These are phyloP conservation scores for Trametopsis cervina DNA, from an alignment of 768 basidiomycete genomes.

Conservation along the genomic window DNA sequence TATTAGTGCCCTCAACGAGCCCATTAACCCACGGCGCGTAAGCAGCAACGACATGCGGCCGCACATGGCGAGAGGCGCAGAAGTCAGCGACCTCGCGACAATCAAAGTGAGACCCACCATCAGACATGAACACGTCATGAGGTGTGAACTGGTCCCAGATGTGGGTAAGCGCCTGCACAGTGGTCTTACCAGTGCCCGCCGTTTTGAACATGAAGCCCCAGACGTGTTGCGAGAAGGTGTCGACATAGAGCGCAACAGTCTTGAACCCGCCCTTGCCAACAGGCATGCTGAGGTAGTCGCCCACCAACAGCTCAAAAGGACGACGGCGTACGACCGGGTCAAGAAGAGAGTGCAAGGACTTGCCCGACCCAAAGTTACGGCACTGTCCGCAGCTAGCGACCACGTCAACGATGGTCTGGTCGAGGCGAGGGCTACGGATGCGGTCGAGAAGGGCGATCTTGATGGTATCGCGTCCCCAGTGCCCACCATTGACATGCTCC, in stretches of 20 bases:
- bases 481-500: conserved; percentile 19
- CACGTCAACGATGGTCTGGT: conserved; percentile 14
- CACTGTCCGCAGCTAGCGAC: conserved; percentile 20
- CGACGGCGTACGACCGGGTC: conserved; percentile 29
- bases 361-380: conserved; percentile 29
- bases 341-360: conserved; percentile 20
- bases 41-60: conserved; percentile 19
- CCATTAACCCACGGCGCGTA: conserved; percentile 39
- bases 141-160: conserved; percentile 21
- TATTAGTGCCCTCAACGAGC: conserved; percentile 28
- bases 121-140: conserved; percentile 30
- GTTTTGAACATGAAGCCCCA: conserved; percentile 25
- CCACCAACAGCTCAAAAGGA: conserved; percentile 33
- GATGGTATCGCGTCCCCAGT: conserved; percentile 29
- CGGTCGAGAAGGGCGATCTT: conserved; percentile 25
- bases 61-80: conserved; percentile 20
- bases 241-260: conserved; percentile 25
- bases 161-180: conserved; percentile 12
- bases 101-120: conserved; percentile 32
- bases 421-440: conserved; percentile 21
- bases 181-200: conserved; percentile 23
- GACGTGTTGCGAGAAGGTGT: conserved; percentile 17
- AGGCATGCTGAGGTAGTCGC: conserved; percentile 29
- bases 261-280: conserved; percentile 26
- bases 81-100: conserved; percentile 23